These are phyloP conservation scores for Schizophyllum amplum DNA, from an alignment of 1,284 basidiomycete species.

Conservation along the genomic window DNA sequence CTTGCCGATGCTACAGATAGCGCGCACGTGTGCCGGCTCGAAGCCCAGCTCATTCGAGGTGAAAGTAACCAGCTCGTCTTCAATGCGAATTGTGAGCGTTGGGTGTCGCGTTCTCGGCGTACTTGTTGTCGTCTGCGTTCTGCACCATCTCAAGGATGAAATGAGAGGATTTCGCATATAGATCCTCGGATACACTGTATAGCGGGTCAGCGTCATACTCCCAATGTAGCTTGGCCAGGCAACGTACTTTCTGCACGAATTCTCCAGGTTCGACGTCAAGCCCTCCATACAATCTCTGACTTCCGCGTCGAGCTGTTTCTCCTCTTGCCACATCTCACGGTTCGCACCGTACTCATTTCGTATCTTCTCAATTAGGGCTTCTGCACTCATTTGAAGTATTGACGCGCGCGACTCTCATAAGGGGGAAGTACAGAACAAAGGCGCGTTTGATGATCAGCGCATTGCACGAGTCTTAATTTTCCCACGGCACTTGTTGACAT, in stretches of 20 bases:
- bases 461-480: neutral
- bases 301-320: neutral
- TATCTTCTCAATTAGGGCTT: neutral
- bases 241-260: neutral
- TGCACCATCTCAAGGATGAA: constrained; percentile 5
- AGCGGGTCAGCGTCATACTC: neutral
- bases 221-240: neutral
- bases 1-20: constrained; percentile 3
- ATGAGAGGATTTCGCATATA: constrained; percentile 3
- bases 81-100: neutral
- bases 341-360: neutral
- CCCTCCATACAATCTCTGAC: too few species aligned
- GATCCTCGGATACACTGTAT: constrained; percentile 2
- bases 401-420: neutral
- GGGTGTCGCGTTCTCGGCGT: neutral
- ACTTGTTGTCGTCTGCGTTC: constrained; percentile 6
- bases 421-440: neutral
- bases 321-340: neutral
- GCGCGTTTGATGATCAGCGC: neutral
- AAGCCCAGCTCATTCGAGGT: constrained; percentile 4
- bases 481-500: neutral
- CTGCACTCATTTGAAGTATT: neutral
- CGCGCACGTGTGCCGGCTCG: neutral
- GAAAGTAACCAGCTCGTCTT: neutral
- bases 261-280: neutral